A percentile compares a stretch with the other conserved stretches of the same genome.
These are phyloP conservation scores for Delonix regia DNA, from an alignment of 306 rosid genomes.

Conservation along the genomic window DNA sequence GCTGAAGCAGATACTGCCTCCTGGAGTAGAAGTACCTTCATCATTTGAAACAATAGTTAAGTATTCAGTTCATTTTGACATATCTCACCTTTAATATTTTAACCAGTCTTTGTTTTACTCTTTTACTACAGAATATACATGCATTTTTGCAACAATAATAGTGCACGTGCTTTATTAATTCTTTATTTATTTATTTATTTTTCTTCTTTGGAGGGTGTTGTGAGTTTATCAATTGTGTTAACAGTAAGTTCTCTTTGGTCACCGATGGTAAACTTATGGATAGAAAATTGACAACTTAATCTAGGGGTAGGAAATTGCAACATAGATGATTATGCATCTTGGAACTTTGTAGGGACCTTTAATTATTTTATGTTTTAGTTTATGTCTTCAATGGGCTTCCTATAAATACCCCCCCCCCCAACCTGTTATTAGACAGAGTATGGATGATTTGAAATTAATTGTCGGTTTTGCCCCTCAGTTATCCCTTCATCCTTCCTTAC, in stretches of 20 bases:
- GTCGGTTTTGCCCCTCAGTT: no score
- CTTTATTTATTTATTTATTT: neutral
- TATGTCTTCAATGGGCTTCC: no score
- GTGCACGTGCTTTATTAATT: conserved; percentile 11
- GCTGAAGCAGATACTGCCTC: conserved; percentile 86
- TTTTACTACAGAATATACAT: neutral
- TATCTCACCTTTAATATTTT: conserved; percentile 17
- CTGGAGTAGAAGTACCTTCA: conserved; percentile 86
- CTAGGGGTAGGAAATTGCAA: no score
- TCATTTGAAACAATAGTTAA: conserved; percentile 96
- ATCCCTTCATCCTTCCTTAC: no score
- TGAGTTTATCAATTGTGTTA: conserved; percentile 17
- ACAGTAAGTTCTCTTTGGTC: conserved; percentile 33
- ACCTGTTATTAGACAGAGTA: no score
- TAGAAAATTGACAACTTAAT: no score
- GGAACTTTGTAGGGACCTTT: no score
- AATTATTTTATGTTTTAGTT: no score
- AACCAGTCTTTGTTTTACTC: conserved; percentile 16
- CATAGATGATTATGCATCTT: no score
- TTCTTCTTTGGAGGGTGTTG: neutral
- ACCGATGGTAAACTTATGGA: conserved; percentile 41
- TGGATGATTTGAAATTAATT: no score
- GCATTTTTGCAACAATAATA: neutral
- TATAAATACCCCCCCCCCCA: no score
- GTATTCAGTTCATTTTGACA: conserved; percentile 49